A percentile compares a stretch with the other conserved stretches of the same genome.
These are phyloP conservation scores for Aspergillus phoenicis DNA, from an alignment of 2,329 filamentous ascomycete species.

Conservation along the genomic window DNA sequence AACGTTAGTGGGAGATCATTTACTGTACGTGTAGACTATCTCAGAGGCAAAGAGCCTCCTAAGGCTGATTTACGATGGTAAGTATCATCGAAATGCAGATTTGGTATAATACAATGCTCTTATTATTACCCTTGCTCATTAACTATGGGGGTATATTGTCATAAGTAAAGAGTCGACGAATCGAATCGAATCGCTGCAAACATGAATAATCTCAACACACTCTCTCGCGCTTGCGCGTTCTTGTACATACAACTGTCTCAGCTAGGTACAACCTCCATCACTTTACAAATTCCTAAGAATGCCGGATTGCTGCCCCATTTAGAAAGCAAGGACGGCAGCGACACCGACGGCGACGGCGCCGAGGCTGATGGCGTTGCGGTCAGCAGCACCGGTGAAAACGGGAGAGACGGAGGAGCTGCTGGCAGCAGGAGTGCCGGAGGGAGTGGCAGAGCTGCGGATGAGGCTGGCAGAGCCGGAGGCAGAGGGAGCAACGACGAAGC, in stretches of 20 bases:
- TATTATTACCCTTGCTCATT: background rate
- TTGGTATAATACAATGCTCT: background rate
- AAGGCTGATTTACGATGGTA: too few relatives aligned
- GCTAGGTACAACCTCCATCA: background rate
- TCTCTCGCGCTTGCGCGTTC: background rate
- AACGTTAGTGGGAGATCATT: conserved; percentile 7
- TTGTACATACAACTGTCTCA: conserved; percentile 3
- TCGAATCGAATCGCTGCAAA: background rate
- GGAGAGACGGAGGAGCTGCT: conserved; percentile 16
- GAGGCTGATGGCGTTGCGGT: conserved; percentile 38
- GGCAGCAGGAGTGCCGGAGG: conserved; percentile 19
- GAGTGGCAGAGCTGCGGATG: conserved; percentile 15
- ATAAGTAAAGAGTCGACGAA: background rate
- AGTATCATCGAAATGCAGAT: background rate
- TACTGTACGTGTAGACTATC: too few relatives aligned
- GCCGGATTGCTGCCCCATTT: conserved; percentile 18
- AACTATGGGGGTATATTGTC: background rate
- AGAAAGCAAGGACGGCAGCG: conserved; percentile 40
- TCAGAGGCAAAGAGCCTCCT: too few relatives aligned
- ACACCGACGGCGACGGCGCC: conserved; percentile 40
- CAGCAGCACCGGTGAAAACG: conserved; percentile 36
- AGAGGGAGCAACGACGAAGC: conserved; percentile 15
- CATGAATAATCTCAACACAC: background rate
- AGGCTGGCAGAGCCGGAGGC: conserved; percentile 9
- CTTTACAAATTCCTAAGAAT: background rate